These are phyloP conservation scores for Suillus sp. DNA, from an alignment of 768 basidiomycete genomes.

Conservation along the genomic window DNA sequence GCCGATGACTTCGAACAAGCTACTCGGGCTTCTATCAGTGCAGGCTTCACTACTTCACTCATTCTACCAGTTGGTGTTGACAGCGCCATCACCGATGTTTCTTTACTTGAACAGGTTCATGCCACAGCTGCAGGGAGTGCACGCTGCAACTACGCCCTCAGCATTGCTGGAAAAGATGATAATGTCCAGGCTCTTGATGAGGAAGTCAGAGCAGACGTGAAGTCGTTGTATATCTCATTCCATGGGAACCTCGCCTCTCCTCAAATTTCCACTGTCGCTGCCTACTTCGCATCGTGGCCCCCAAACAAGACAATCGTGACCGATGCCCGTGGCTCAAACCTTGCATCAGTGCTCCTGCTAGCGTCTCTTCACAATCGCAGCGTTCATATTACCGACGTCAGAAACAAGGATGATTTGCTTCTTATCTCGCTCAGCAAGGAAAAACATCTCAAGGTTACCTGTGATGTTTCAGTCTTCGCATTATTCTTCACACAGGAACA, in stretches of 20 bases:
- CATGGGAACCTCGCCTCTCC: slow-evolving; percentile 47
- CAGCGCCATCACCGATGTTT: slow-evolving; percentile 65
- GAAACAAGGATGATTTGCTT: slow-evolving; percentile 81
- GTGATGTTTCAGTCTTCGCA: slow-evolving; percentile 91
- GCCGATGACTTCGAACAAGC: slow-evolving; percentile 60
- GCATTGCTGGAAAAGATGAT: slow-evolving; percentile 69
- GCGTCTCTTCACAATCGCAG: slow-evolving; percentile 90
- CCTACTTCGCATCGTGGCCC: slow-evolving; percentile 91
- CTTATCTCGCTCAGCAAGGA: slow-evolving; percentile 94
- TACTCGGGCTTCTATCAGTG: slow-evolving; percentile 81
- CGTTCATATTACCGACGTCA: slow-evolving; percentile 90
- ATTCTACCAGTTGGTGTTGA: slow-evolving; percentile 71
- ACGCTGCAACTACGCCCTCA: slow-evolving; percentile 87
- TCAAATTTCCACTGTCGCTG: slow-evolving; percentile 74
- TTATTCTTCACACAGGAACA: slow-evolving; percentile 84
- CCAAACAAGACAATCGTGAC: slow-evolving; percentile 91
- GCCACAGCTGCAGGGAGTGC: slow-evolving; percentile 62
- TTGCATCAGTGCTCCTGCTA: slow-evolving; percentile 90
- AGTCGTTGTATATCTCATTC: slow-evolving; percentile 86
- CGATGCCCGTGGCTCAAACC: slow-evolving; percentile 87
- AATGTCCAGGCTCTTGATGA: slow-evolving; percentile 71
- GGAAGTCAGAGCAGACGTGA: slow-evolving; percentile 76
- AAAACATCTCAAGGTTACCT: slow-evolving; percentile 91
- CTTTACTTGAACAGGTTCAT: slow-evolving; percentile 69
- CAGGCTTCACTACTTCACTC: slow-evolving; percentile 87